Conservation (phyloP, 495 filamentous ascomycete genomes). For the Xylaria palmicola region DNA sequence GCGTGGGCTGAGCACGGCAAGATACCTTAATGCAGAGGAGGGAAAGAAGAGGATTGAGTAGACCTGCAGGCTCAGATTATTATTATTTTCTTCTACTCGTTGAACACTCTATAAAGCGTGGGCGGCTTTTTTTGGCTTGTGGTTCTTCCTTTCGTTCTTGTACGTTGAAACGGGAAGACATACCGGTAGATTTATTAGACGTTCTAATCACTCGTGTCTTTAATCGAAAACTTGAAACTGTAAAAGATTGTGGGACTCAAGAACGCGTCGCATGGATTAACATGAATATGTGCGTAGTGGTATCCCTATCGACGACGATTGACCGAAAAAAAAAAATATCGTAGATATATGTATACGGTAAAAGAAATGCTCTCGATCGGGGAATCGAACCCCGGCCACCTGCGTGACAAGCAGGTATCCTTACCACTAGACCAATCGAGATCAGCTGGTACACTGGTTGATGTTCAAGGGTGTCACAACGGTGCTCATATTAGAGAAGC, state of each 20-base stretch:
- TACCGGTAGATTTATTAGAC: slow-evolving; percentile 10
- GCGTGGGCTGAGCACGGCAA: slow-evolving; percentile 71
- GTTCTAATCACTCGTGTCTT: neutral
- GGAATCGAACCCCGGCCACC: slow-evolving; percentile 46
- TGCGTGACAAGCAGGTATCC: slow-evolving; percentile 44
- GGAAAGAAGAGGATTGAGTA: slow-evolving; percentile 96
- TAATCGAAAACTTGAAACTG: too few relatives aligned
- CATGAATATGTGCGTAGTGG: too few relatives aligned
- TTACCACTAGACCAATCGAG: slow-evolving; percentile 41
- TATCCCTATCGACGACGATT: neutral
- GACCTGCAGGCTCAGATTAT: neutral
- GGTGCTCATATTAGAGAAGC: neutral
- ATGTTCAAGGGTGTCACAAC: neutral
- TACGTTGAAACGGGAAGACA: too few relatives aligned
- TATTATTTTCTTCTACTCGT: neutral
- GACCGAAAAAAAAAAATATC: neutral
- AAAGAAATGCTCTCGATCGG: slow-evolving; percentile 32
- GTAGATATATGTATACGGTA: too few relatives aligned
- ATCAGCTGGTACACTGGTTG: neutral
- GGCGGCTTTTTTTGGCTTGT: neutral
- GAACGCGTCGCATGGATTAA: too few relatives aligned
- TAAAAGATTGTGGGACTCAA: too few relatives aligned
- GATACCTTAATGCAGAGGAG: slow-evolving; percentile 82
- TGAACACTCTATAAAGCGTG: neutral
- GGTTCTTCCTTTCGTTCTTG: neutral